Conservation (phyloP, 2,329 filamentous ascomycete genomes). For the Aspergillus flavus region DNA sequence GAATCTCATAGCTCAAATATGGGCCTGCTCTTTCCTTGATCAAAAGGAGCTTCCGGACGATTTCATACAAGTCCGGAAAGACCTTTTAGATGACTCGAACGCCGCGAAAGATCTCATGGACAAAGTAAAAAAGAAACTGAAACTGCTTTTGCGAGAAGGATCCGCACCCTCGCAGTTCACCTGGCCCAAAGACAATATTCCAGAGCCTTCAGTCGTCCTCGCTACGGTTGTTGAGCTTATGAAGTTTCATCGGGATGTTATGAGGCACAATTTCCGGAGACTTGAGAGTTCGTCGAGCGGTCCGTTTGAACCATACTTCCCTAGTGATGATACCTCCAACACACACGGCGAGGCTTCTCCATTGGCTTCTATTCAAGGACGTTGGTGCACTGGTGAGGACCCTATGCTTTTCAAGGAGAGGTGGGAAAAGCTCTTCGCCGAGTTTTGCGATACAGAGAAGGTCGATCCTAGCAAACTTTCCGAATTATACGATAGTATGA, state of each 20-base stretch:
- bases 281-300: conserved; percentile 59
- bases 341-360: conserved; percentile 49
- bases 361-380: conserved; percentile 74
- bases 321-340: conserved; percentile 11
- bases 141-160: conserved; percentile 87
- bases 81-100: conserved; percentile 94
- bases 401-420: conserved; percentile 91
- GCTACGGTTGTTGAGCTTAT: conserved; percentile 91
- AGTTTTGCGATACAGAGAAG: conserved; percentile 96
- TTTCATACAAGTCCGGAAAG: conserved; percentile 88
- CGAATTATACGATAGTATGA: conserved; percentile 99
- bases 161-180: conserved; percentile 93
- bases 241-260: conserved; percentile 94
- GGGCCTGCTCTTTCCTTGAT: conserved; percentile 84
- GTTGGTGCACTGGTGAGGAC: conserved; percentile 97
- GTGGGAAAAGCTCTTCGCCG: conserved; percentile 97
- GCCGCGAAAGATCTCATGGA: conserved; percentile 99
- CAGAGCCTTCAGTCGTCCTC: conserved; percentile 91
- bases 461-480: conserved; percentile 98
- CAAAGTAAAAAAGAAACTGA: conserved; percentile 99
- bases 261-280: conserved; percentile 90
- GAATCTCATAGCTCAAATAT: conserved; percentile 73
- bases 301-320: neutral
- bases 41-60: conserved; percentile 83
- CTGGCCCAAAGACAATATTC: conserved; percentile 91